phyloP scores from a whole-genome alignment of 2,329 filamentous ascomycete species.

The Beauveria caledonica region DNA sequence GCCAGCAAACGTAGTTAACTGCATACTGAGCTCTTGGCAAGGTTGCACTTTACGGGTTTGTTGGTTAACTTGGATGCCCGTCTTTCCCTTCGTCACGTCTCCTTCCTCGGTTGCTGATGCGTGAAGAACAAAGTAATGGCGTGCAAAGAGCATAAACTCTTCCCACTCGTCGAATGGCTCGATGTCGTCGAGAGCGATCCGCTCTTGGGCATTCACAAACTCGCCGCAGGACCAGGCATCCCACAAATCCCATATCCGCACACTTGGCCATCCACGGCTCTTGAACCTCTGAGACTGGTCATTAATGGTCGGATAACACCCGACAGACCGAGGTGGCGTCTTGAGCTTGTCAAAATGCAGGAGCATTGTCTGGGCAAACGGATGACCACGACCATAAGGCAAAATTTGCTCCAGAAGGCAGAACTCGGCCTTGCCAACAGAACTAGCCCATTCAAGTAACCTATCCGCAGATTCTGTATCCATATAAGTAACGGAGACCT shows the following conservation, averaged over 20 bases:
- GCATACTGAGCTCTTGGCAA: neutral
- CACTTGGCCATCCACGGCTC: slow-evolving; percentile 56
- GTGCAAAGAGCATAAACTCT: slow-evolving; percentile 77
- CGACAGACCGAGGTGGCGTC: slow-evolving; percentile 67
- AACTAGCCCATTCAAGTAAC: slow-evolving; percentile 71
- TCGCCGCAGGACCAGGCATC: slow-evolving; percentile 65
- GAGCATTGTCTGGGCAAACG: slow-evolving; percentile 82
- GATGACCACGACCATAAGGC: slow-evolving; percentile 67
- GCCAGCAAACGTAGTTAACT: neutral
- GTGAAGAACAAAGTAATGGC: slow-evolving; percentile 74
- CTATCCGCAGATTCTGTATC: slow-evolving; percentile 62
- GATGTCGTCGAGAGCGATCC: slow-evolving; percentile 54
- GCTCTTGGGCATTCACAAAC: slow-evolving; percentile 55
- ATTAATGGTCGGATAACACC: slow-evolving; percentile 57
- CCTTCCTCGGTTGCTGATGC: slow-evolving; percentile 31
- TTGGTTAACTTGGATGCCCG: too few species aligned
- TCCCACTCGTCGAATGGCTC: slow-evolving; percentile 97
- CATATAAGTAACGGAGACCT: slow-evolving; percentile 92
- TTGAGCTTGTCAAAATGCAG: slow-evolving; percentile 73
- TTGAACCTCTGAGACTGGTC: slow-evolving; percentile 63
- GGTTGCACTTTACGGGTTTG: neutral
- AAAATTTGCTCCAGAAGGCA: slow-evolving; percentile 82
- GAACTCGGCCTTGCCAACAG: slow-evolving; percentile 65
- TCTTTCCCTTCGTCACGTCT: neutral
- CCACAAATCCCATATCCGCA: slow-evolving; percentile 66